Base-by-base conservation (phyloP, 306 rosid species). In the Castanea crenata region DNA sequence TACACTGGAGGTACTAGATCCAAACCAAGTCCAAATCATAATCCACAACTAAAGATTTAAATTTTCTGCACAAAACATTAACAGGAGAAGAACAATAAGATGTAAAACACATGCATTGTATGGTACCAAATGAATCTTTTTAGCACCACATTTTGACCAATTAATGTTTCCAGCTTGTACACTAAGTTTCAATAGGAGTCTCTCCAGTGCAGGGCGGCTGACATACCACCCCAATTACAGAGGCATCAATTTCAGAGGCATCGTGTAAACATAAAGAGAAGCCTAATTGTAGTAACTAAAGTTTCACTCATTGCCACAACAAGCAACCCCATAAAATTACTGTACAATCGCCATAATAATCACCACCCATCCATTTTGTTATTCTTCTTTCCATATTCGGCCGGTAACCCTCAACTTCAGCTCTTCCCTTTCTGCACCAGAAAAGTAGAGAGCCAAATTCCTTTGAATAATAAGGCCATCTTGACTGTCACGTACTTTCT, bases 301-400 rank as follows among this genome's bases (percentile, higher is more conserved):
- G 71, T 41, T 65, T 65, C 71, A 65, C 69, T 15, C 29, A 8
- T 63, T 63, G 41, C 69, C 35, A 63, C 69, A 63, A 13, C 41
- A 63, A 63, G 69, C 69, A 63, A 65, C 71, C 25, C 71, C 71
- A 65, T 6, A 27, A 34, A 65, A 20, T 32, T 34, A 65, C 87
- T 89, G 79, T 88, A 89, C 91, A 91, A 65, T 49, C 74, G 32
- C 73, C 56, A 49, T 13, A 49, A 49, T 77, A 55, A 64, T 63
- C 59, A 51, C 75, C 64, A 78, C 73, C 54, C 84, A 29, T 5
- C 65, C 74, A 69, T 81, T 81, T 76, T 82, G 76, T 87, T 88
- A 92, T 71, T 93, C 97, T 87, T 95, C 98, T 89, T 88, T 92
- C 99, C 98, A 92, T 82, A 95, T 95, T 65, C 99, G 98, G 73